Conservation (phyloP, 2,329 filamentous ascomycete genomes). For the Sarocladium oryzae region DNA sequence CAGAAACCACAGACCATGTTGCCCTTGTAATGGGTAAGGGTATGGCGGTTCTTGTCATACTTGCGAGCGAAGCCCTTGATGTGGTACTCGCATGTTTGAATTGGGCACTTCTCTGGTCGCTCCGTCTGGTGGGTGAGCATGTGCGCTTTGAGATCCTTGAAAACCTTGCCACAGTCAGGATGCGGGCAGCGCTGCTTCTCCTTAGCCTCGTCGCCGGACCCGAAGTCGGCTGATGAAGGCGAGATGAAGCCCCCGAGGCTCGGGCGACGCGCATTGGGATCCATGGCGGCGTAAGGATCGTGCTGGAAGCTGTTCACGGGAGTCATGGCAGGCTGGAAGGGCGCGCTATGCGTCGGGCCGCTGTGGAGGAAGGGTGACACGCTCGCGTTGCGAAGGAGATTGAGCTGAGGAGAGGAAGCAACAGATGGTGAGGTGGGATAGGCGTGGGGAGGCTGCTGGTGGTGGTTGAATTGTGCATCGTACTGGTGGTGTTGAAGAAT, state of each 20-base stretch:
- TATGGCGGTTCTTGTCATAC: slow-evolving; percentile 95
- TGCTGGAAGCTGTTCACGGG: slow-evolving; percentile 37
- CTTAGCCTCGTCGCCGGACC: slow-evolving; percentile 57
- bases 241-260: slow-evolving; percentile 68
- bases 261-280: slow-evolving; percentile 48
- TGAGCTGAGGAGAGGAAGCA: slow-evolving; percentile 46
- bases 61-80: slow-evolving; percentile 88
- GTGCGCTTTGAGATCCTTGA: slow-evolving; percentile 90
- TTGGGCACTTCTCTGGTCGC: slow-evolving; percentile 89
- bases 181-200: slow-evolving; percentile 72
- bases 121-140: slow-evolving; percentile 92
- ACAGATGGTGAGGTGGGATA: slow-evolving; percentile 60
- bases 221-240: slow-evolving; percentile 49
- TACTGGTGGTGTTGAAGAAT: slow-evolving; percentile 39
- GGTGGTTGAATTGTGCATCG: slow-evolving; percentile 38
- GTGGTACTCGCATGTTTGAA: slow-evolving; percentile 86
- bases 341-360: slow-evolving; percentile 32
- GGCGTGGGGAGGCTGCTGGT: slow-evolving; percentile 32
- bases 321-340: slow-evolving; percentile 34
- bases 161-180: slow-evolving; percentile 75
- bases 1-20: slow-evolving; percentile 97
- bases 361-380: slow-evolving; percentile 50
- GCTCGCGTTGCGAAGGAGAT: slow-evolving; percentile 45
- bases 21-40: slow-evolving; percentile 91
- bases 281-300: slow-evolving; percentile 44